A percentile compares a stretch with the other conserved stretches of the same genome.
Conservation (phyloP, 2,329 filamentous ascomycete genomes). For the Scedosporium aurantiacum region DNA sequence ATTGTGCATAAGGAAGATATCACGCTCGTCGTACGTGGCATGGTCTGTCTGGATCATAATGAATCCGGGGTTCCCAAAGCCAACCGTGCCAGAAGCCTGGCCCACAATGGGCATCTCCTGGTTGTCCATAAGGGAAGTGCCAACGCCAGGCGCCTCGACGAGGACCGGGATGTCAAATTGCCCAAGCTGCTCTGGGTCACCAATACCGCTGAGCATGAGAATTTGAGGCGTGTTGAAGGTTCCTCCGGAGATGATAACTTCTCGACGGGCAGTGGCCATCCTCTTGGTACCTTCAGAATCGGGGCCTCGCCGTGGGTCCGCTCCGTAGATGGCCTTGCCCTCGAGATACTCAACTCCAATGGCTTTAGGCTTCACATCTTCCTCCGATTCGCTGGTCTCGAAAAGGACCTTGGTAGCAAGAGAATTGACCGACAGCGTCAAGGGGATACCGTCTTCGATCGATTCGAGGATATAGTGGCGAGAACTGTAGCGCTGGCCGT, state of each 20-base stretch:
- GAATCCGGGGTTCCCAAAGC: constrained; percentile 4
- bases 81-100: constrained; percentile 7
- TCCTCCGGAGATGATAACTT: constrained; percentile 39
- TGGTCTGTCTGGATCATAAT: constrained; percentile 5
- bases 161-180: constrained; percentile 31
- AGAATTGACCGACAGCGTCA: constrained; percentile 14
- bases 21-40: constrained; percentile 7
- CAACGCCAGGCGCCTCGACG: constrained; percentile 34
- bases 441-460: constrained; percentile 4
- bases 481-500: constrained; percentile 17
- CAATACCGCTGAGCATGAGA: constrained; percentile 39
- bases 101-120: constrained; percentile 26
- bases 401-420: constrained; percentile 28
- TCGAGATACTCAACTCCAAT: constrained; percentile 24
- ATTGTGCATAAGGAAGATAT: constrained; percentile 8
- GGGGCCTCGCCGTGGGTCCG: constrained; percentile 24
- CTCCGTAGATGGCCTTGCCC: constrained; percentile 11
- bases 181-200: constrained; percentile 28
- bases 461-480: constrained; percentile 16
- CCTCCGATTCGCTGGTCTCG: constrained; percentile 14
- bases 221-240: constrained; percentile 39
- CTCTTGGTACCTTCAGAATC: constrained; percentile 8
- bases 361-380: constrained; percentile 23
- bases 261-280: constrained; percentile 22
- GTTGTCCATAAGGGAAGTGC: constrained; percentile 36